phyloP scores from a whole-genome alignment of 75 land plant species.

The Pinus tabuliformis region DNA sequence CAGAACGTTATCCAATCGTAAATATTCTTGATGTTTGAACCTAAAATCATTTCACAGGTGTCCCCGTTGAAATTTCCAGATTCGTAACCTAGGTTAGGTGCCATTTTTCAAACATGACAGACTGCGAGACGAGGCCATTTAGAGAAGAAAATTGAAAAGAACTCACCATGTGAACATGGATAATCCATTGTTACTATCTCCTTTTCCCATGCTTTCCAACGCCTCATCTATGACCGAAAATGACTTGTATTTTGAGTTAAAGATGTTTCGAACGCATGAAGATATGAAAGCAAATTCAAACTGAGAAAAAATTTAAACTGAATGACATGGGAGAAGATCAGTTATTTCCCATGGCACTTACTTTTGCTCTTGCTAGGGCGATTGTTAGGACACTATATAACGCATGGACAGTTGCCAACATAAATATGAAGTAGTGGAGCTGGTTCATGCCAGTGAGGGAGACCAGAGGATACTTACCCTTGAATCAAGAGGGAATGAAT shows the following conservation, averaged over 20 bases:
- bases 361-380: conserved; percentile 38
- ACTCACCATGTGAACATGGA: conserved; percentile 36
- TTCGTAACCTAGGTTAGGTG: too few relatives aligned
- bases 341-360: background rate
- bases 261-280: background rate
- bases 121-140: background rate
- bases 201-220: conserved; percentile 57
- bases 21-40: background rate
- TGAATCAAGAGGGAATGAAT: too few relatives aligned
- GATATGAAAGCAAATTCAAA: background rate
- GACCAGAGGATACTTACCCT: conserved; percentile 43
- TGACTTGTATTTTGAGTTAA: background rate
- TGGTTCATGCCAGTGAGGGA: conserved; percentile 39
- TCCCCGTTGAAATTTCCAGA: background rate
- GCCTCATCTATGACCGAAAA: conserved; percentile 34
- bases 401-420: conserved; percentile 45
- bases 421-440: conserved; percentile 52
- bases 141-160: background rate
- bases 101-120: too few relatives aligned
- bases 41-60: background rate
- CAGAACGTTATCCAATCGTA: background rate
- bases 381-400: conserved; percentile 41
- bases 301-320: background rate
- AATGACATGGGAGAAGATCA: background rate
- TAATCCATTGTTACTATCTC: conserved; percentile 45